These are phyloP conservation scores for Cryptococcus hybrid DNA, from an alignment of 1,284 basidiomycete species.

Conservation along the genomic window DNA sequence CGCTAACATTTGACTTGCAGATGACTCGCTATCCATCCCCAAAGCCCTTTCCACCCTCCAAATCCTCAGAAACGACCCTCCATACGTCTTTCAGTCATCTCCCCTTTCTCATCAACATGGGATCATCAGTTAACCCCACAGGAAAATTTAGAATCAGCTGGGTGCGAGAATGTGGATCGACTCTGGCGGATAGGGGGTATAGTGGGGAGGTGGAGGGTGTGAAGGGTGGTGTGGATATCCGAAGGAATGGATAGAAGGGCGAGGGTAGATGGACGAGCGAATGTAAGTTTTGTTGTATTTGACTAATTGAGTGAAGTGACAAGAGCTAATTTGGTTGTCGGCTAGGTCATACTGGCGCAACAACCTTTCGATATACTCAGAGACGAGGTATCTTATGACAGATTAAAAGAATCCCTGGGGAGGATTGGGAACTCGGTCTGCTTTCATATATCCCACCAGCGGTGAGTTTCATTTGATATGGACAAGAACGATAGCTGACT, in stretches of 20 bases:
- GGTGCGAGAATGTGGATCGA: slow-evolving; percentile 11
- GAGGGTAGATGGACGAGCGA: slow-evolving; percentile 10
- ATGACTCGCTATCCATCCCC: slow-evolving; percentile 9
- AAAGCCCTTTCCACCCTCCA: slow-evolving; percentile 5
- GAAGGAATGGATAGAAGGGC: slow-evolving; percentile 1
- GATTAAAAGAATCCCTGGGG: slow-evolving; percentile 1
- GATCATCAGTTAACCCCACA: neutral
- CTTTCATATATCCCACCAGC: slow-evolving; percentile 21
- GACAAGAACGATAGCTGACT: neutral
- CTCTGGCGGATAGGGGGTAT: slow-evolving; percentile 13
- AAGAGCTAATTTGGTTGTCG: neutral
- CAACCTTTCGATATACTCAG: slow-evolving; percentile 19
- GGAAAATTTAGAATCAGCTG: slow-evolving; percentile 6
- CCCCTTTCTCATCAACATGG: slow-evolving; percentile 13
- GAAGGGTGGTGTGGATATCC: slow-evolving; percentile 11
- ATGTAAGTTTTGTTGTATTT: too few relatives aligned
- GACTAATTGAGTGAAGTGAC: too few relatives aligned
- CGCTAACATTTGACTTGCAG: slow-evolving; percentile 1
- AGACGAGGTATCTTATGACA: slow-evolving; percentile 2
- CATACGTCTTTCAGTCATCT: slow-evolving; percentile 8
- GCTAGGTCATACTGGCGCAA: slow-evolving; percentile 16
- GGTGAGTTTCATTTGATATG: slow-evolving; percentile 13
- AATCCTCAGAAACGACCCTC: neutral
- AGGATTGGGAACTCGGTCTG: slow-evolving; percentile 17
- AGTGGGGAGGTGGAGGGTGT: slow-evolving; percentile 8